These are phyloP conservation scores for Podaxis sp. DNA, from an alignment of 768 basidiomycete species.

Conservation along the genomic window DNA sequence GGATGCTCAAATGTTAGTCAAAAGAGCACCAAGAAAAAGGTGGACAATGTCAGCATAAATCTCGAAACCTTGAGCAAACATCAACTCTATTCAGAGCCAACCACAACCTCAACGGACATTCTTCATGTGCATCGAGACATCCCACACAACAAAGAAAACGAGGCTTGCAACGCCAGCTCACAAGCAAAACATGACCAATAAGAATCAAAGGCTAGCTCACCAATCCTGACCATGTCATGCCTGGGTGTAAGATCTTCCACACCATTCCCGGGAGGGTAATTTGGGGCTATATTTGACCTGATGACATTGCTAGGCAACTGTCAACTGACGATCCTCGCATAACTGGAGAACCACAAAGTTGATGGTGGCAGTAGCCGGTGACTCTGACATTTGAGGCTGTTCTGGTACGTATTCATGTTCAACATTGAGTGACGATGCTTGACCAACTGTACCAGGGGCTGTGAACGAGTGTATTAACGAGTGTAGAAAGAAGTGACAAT, in stretches of 20 bases:
- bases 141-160: background rate
- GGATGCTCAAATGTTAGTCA: too few species aligned
- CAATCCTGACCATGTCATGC: background rate
- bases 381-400: background rate
- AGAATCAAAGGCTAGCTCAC: background rate
- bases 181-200: background rate
- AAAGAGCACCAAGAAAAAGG: too few species aligned
- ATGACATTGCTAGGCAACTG: background rate
- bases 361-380: background rate
- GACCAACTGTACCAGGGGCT: background rate
- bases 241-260: background rate
- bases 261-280: background rate
- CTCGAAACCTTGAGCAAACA: background rate
- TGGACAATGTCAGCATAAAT: background rate
- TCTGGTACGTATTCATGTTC: background rate
- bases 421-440: background rate
- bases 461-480: background rate
- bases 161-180: background rate
- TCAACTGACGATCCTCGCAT: background rate
- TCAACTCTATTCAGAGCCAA: background rate
- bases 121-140: background rate
- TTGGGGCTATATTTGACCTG: background rate
- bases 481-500: background rate
- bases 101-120: background rate
- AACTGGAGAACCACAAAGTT: background rate